A percentile compares a stretch with the other conserved stretches of the same genome.
Conservation (phyloP, 148 eudicot genomes). For the Camellia granthamiana region DNA sequence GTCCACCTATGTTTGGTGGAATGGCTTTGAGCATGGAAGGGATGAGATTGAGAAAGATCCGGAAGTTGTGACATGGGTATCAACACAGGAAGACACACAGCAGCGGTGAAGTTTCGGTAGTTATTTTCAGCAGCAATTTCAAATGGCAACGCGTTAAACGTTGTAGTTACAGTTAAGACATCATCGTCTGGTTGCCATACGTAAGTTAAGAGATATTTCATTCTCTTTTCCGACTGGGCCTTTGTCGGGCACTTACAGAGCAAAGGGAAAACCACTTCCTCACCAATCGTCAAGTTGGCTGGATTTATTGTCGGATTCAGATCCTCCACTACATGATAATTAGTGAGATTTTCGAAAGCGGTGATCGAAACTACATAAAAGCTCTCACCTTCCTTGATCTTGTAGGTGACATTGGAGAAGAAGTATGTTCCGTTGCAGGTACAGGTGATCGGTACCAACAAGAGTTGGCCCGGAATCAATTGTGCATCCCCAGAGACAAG, state of each 20-base stretch:
- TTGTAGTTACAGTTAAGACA: conserved; percentile 22
- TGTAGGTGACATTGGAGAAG: conserved; percentile 34
- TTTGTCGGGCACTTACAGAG: conserved; percentile 39
- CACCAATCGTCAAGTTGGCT: conserved; percentile 28
- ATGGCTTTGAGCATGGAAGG: conserved; percentile 2
- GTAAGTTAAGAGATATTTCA: conserved; percentile 31
- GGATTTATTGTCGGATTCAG: conserved; percentile 35
- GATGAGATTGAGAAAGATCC: conserved; percentile 17
- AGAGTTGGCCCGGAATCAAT: conserved; percentile 34
- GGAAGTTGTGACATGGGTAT: conserved; percentile 31
- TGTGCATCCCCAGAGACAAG: conserved; percentile 20
- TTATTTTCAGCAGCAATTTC: conserved; percentile 30
- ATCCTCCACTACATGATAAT: conserved; percentile 27
- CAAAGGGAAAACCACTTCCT: conserved; percentile 30
- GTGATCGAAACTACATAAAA: conserved; percentile 29
- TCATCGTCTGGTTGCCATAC: conserved; percentile 44
- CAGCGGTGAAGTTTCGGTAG: conserved; percentile 37
- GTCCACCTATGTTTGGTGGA: conserved; percentile 8
- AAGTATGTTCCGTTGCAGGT: conserved; percentile 33
- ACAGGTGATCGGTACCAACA: conserved; percentile 38
- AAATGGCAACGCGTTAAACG: conserved; percentile 25
- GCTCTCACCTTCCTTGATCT: conserved; percentile 31
- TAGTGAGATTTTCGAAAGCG: conserved; percentile 37
- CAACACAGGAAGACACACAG: conserved; percentile 38
- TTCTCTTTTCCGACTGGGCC: conserved; percentile 12